Base-by-base conservation (phyloP, 129 eudicot species). In the Escallonia rubra region DNA sequence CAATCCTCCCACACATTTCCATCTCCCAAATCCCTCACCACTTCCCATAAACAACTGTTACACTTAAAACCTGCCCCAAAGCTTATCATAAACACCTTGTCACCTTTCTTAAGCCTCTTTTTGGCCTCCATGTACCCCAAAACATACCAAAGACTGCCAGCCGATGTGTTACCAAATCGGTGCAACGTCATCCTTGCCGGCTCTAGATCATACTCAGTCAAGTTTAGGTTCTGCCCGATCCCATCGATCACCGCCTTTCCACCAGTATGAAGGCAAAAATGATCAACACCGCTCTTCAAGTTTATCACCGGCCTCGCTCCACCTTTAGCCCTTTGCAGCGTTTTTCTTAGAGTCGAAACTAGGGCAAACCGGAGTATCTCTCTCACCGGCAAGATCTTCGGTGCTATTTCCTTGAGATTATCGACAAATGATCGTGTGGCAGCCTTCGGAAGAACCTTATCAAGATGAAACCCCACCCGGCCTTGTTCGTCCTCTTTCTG, bases 61-160 rank as follows among this genome's bases (percentile, higher is more conserved):
- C 98, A 93, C 83, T 93, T 93, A 57, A 93, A 93, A 10, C 98
- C 98, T 9, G 98, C 98, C 40, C 98, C 98, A 61, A 93, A 93
- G 51, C 95, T 93, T 13, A 93, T 78, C 98, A 93, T 93, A 54
- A 93, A 84, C 39, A 89, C 70, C 43, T 54, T 78, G 4, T 86
- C 95, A 44, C 98, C 96, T 70, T 78, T 93, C 64, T 80, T 89
- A 2, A 93, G 80, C 80, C 98, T 74, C 65, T 82, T 93, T 60
- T 93, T 93, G 7, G 98, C 86, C 79, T 93, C 95, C 98, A 93
- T 93, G 49, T 93, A 93, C 6, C 86, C 96, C 60, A 93, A 68
- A 7, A 93, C 98, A 50, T 93, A 93, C 98, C 98, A 93, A 0
- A 93, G 64, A 62, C 96, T 89, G 67, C 98, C 86, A 3, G 98